Conservation (phyloP, 805 yeast genomes). For the Cyberlindnera maritima region DNA sequence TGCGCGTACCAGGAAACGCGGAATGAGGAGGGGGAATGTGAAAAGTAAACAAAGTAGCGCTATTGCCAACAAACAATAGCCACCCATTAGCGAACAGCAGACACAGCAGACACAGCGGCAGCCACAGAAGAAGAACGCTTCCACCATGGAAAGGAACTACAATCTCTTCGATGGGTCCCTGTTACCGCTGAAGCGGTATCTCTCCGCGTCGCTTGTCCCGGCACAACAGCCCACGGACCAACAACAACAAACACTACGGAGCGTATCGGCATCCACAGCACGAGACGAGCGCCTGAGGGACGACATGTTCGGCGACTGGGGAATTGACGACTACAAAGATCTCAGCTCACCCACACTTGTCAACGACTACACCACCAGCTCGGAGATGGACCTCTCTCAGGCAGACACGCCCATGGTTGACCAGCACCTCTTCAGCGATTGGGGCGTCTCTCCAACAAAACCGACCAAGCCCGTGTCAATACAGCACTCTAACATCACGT, state of each 20-base stretch:
- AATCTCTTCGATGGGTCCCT: constrained; percentile 22
- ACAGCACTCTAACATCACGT: no score
- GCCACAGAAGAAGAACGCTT: background rate
- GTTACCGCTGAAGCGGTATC: constrained; percentile 25
- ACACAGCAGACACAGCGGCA: background rate
- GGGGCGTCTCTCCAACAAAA: constrained; percentile 21
- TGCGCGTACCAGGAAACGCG: background rate
- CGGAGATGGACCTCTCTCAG: constrained; percentile 11
- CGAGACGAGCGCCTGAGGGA: constrained; percentile 1
- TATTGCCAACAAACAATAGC: background rate
- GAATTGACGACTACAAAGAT: constrained; percentile 22
- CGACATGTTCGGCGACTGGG: constrained; percentile 27
- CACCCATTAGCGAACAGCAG: background rate
- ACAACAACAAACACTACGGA: background rate
- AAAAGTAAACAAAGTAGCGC: background rate
- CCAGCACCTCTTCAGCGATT: constrained; percentile 12
- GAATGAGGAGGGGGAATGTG: background rate
- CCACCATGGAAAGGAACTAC: constrained; percentile 7
- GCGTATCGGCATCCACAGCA: background rate
- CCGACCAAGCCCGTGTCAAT: background rate
- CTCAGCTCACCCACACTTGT: constrained; percentile 29
- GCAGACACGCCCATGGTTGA: constrained; percentile 6
- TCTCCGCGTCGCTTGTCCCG: constrained; percentile 13
- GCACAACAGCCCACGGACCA: background rate
- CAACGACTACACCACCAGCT: constrained; percentile 13